Percentiles rank a stretch among this genome's conserved stretches.
Evolutionary conservation across 495 filamentous ascomycete genomes (phyloP).

Genomic region (Aspergillus funiculosus): DNA sequence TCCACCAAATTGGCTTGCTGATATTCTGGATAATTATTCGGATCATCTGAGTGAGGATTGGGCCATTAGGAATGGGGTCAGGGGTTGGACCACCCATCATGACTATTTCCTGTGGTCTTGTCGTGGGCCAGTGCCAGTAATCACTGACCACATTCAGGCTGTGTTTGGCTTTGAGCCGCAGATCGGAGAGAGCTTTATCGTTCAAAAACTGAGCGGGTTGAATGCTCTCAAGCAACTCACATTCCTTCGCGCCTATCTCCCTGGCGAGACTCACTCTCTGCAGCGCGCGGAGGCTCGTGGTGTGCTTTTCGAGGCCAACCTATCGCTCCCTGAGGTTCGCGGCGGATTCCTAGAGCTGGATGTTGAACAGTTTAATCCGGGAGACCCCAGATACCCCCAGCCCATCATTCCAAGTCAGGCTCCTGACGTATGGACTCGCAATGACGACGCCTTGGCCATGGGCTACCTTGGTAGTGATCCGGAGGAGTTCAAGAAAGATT

Average conservation of each 20-base stretch:
- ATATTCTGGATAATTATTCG: too few species aligned
- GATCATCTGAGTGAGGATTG: too few species aligned
- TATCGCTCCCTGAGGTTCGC: slow-evolving; percentile 12
- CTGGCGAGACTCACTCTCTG: slow-evolving; percentile 17
- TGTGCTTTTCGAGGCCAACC: slow-evolving; percentile 12
- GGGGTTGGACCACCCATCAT: slow-evolving; percentile 12
- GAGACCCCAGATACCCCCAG: neutral
- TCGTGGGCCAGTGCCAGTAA: slow-evolving; percentile 12
- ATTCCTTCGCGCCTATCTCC: slow-evolving; percentile 15
- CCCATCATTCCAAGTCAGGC: slow-evolving; percentile 7
- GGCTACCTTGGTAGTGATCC: slow-evolving; percentile 13
- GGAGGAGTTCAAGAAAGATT: slow-evolving; percentile 2
- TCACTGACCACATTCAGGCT: slow-evolving; percentile 15
- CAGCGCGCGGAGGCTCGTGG: slow-evolving; percentile 16
- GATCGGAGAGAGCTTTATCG: slow-evolving; percentile 10
- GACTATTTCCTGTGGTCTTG: slow-evolving; percentile 20
- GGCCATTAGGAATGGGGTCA: too few species aligned
- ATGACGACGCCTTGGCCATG: slow-evolving; percentile 12
- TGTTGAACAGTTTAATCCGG: slow-evolving; percentile 7
- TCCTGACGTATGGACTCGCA: slow-evolving; percentile 4
- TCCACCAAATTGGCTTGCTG: too few species aligned
- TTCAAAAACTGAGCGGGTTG: slow-evolving; percentile 8
- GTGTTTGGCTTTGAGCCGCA: slow-evolving; percentile 14
- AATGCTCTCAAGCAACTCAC: slow-evolving; percentile 16
- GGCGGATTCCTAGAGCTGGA: slow-evolving; percentile 9